Evolutionary conservation across 169 alveolate genomes (phyloP).

Genomic region (Besnoitia besnoiti): DNA sequence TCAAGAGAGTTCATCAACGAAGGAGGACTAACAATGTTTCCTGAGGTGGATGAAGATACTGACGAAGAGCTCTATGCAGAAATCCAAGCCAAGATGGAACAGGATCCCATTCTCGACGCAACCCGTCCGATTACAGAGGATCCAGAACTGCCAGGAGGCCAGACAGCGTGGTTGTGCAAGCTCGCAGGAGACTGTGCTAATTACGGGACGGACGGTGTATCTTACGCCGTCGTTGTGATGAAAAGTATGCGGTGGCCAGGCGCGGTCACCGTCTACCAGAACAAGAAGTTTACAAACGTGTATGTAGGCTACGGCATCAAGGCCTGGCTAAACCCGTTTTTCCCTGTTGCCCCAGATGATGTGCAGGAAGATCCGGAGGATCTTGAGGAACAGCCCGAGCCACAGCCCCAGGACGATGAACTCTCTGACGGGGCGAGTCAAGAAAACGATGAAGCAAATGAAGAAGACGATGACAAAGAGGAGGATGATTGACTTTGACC

Average conservation of each 20-base stretch:
- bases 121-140: constrained; percentile 35
- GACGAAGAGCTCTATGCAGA: constrained; percentile 30
- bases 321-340: constrained; percentile 76
- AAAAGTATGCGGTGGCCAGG: constrained; percentile 84
- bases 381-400: constrained; percentile 83
- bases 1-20: constrained; percentile 18
- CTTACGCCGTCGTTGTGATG: constrained; percentile 74
- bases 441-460: constrained; percentile 32
- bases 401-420: constrained; percentile 80
- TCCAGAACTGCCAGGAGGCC: constrained; percentile 28
- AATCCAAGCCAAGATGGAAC: constrained; percentile 42
- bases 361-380: constrained; percentile 81
- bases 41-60: constrained; percentile 59
- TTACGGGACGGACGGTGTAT: constrained; percentile 65
- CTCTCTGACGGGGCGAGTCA: constrained; percentile 65
- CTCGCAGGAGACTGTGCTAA: constrained; percentile 36
- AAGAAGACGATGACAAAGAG: neutral
- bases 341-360: constrained; percentile 80
- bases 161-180: constrained; percentile 25
- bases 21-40: constrained; percentile 44
- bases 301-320: constrained; percentile 83
- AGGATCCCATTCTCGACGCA: constrained; percentile 52
- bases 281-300: constrained; percentile 73
- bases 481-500: neutral
- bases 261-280: constrained; percentile 73